Conservation (phyloP, 257 asterid genomes). For the Petunia secreta region DNA sequence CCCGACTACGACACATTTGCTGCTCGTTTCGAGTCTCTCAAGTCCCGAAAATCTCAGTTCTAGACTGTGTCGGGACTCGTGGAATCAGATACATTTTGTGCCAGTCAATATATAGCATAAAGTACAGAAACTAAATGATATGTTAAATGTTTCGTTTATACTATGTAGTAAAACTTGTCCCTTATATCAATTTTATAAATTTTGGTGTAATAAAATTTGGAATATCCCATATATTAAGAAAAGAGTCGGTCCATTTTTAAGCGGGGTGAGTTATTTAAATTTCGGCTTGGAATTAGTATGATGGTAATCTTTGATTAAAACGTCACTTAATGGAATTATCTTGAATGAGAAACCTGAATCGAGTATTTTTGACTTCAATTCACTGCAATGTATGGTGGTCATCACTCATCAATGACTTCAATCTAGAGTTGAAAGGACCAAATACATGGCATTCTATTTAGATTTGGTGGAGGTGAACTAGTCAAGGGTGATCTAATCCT, state of each 20-base stretch:
- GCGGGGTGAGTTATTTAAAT: too few species aligned
- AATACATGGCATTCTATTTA: too few species aligned
- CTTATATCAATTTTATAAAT: neutral
- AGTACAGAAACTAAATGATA: slow-evolving; percentile 20
- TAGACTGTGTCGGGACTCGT: slow-evolving; percentile 1
- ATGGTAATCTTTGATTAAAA: too few species aligned
- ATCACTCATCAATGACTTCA: too few species aligned
- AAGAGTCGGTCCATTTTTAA: neutral
- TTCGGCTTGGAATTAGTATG: too few species aligned
- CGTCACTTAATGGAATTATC: too few species aligned
- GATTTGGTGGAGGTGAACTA: too few species aligned
- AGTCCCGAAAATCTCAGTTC: slow-evolving; percentile 44
- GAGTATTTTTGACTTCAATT: too few species aligned
- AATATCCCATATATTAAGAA: neutral
- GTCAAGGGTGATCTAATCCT: too few species aligned
- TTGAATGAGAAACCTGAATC: too few species aligned
- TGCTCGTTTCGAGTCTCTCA: slow-evolving; percentile 94
- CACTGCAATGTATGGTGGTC: too few species aligned
- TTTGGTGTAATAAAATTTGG: neutral
- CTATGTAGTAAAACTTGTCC: neutral
- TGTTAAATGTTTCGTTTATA: slow-evolving; percentile 7
- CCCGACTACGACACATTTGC: slow-evolving; percentile 85
- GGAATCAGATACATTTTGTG: neutral
- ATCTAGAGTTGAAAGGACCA: too few species aligned
- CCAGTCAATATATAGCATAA: slow-evolving; percentile 13